Conservation (phyloP, 495 filamentous ascomycete species). For the Penicillium macrosclerotiorum region DNA sequence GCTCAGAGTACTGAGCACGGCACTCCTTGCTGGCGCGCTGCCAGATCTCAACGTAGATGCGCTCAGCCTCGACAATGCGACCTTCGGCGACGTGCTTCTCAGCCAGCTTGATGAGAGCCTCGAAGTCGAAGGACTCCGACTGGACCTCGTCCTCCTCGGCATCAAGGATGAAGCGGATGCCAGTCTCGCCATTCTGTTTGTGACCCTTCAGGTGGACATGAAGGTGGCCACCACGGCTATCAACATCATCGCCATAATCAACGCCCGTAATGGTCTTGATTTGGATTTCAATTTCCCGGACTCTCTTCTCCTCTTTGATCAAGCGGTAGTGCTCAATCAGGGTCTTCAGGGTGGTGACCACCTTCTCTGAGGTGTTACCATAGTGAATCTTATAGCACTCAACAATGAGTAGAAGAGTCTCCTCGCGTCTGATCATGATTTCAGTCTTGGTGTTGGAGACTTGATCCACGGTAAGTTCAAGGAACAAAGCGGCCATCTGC, state of each 20-base stretch:
- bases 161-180: slow-evolving; percentile 21
- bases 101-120: slow-evolving; percentile 20
- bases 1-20: slow-evolving; percentile 26
- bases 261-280: slow-evolving; percentile 14
- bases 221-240: slow-evolving; percentile 20
- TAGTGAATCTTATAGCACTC: slow-evolving; percentile 40
- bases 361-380: slow-evolving; percentile 29
- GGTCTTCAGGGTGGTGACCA: slow-evolving; percentile 24
- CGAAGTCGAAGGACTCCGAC: slow-evolving; percentile 20
- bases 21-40: slow-evolving; percentile 31
- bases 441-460: slow-evolving; percentile 30
- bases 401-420: slow-evolving; percentile 28
- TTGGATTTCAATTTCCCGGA: slow-evolving; percentile 12
- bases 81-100: slow-evolving; percentile 21
- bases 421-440: slow-evolving; percentile 34
- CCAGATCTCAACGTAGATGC: slow-evolving; percentile 36
- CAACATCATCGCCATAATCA: slow-evolving; percentile 7
- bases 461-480: slow-evolving; percentile 29
- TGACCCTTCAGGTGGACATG: slow-evolving; percentile 25
- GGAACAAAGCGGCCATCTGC: slow-evolving; percentile 30
- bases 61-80: slow-evolving; percentile 26
- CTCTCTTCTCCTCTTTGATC: slow-evolving; percentile 26
- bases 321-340: slow-evolving; percentile 34
- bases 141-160: slow-evolving; percentile 22
- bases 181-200: slow-evolving; percentile 16